These are phyloP conservation scores for Ilyonectria robusta DNA, from an alignment of 2,329 filamentous ascomycete species.

Conservation along the genomic window DNA sequence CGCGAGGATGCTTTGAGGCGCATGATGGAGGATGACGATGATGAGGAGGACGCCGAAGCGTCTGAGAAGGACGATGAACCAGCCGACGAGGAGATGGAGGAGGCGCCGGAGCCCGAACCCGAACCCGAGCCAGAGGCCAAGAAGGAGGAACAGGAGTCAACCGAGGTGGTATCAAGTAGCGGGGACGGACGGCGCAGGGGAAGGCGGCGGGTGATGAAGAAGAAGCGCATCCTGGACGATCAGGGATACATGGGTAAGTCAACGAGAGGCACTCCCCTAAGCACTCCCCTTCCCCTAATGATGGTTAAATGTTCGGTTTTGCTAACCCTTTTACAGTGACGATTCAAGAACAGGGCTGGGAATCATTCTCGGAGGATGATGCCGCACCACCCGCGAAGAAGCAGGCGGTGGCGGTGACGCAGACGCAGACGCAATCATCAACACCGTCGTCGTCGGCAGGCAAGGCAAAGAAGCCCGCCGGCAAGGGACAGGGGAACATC, in stretches of 20 bases:
- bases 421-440: slow-evolving; percentile 55
- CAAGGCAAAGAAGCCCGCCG: slow-evolving; percentile 69
- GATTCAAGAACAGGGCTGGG: slow-evolving; percentile 87
- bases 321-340: slow-evolving; percentile 73
- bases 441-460: slow-evolving; percentile 61
- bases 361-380: slow-evolving; percentile 94
- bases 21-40: slow-evolving; percentile 70
- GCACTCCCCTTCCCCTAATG: not conserved
- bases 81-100: slow-evolving; percentile 58
- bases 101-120: slow-evolving; percentile 56
- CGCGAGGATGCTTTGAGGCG: slow-evolving; percentile 56
- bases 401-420: slow-evolving; percentile 61
- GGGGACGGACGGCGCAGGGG: slow-evolving; percentile 79
- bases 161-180: slow-evolving; percentile 67
- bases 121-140: slow-evolving; percentile 55
- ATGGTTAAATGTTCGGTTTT: not conserved
- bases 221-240: slow-evolving; percentile 88
- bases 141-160: slow-evolving; percentile 60
- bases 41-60: slow-evolving; percentile 69
- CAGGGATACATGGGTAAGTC: slow-evolving; percentile 88
- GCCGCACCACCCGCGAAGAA: slow-evolving; percentile 68
- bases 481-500: slow-evolving; percentile 84
- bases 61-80: slow-evolving; percentile 55
- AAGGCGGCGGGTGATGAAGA: slow-evolving; percentile 86
- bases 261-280: not conserved